Evolutionary conservation across 495 filamentous ascomycete genomes (phyloP).

Genomic region (Penicillium mononematosum): DNA sequence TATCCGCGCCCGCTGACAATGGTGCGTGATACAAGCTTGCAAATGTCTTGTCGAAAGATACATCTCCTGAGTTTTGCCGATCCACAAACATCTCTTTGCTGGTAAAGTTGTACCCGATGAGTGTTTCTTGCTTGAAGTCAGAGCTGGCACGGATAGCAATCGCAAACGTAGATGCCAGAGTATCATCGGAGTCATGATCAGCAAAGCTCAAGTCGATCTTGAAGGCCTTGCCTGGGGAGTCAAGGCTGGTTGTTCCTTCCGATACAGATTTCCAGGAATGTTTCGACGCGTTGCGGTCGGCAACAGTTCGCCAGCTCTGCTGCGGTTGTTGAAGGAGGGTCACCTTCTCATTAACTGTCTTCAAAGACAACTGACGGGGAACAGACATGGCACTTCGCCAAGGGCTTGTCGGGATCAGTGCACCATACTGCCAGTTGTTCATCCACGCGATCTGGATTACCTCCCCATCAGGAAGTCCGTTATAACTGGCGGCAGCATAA

Average conservation of each 20-base stretch:
- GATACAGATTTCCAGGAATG: conserved; percentile 4
- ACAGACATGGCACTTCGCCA: conserved; percentile 54
- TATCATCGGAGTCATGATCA: conserved; percentile 7
- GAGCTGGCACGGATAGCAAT: conserved; percentile 24
- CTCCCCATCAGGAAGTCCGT: conserved; percentile 21
- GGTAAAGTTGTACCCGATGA: conserved; percentile 43
- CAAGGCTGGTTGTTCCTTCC: neutral
- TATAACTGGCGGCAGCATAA: conserved; percentile 3
- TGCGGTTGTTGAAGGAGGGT: conserved; percentile 26
- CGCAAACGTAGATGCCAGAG: conserved; percentile 22
- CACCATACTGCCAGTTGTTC: conserved; percentile 59
- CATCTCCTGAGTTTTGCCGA: conserved; percentile 24
- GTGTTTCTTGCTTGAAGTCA: conserved; percentile 40
- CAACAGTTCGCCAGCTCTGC: neutral
- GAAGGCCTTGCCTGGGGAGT: conserved; percentile 21
- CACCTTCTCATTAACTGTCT: conserved; percentile 20
- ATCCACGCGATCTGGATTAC: conserved; percentile 55
- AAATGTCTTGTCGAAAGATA: conserved; percentile 29
- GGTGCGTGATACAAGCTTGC: conserved; percentile 28
- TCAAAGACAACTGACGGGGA: conserved; percentile 40
- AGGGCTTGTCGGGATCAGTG: conserved; percentile 34
- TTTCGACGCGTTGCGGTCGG: neutral
- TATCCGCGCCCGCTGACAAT: conserved; percentile 16
- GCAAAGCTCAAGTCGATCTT: conserved; percentile 26
- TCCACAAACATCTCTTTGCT: conserved; percentile 35